Conservation (phyloP, 306 rosid species). For the Elaeagnus macrophylla region DNA sequence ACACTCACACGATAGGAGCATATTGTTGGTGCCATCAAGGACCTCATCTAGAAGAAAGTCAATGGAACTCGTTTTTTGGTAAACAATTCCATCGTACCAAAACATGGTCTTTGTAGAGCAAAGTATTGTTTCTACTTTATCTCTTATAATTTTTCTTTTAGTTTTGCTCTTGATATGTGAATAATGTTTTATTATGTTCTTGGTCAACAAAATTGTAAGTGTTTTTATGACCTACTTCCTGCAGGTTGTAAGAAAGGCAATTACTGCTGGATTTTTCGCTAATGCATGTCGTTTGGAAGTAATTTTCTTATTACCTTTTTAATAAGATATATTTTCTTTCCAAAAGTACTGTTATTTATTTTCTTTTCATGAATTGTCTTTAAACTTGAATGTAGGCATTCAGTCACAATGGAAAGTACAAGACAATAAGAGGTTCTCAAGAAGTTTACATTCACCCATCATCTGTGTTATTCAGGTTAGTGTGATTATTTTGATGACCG, state of each 20-base stretch:
- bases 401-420: slow-evolving; percentile 76
- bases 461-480: slow-evolving; percentile 84
- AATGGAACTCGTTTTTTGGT: background rate
- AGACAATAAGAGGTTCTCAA: slow-evolving; percentile 76
- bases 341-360: slow-evolving; percentile 1
- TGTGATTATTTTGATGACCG: background rate
- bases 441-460: slow-evolving; percentile 91
- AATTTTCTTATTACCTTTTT: slow-evolving; percentile 2
- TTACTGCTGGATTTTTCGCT: slow-evolving; percentile 70
- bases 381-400: slow-evolving; percentile 42
- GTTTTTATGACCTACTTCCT: slow-evolving; percentile 3
- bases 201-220: background rate
- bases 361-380: slow-evolving; percentile 10
- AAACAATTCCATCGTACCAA: background rate
- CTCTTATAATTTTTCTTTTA: background rate
- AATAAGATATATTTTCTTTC: background rate
- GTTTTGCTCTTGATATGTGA: background rate
- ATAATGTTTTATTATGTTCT: background rate
- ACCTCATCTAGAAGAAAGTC: background rate
- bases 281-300: slow-evolving; percentile 70
- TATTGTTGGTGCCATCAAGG: background rate
- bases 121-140: background rate
- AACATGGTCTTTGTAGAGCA: background rate
- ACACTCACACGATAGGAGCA: background rate
- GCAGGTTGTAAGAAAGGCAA: slow-evolving; percentile 78